Base-by-base conservation (phyloP, 352 stramenopile species). In the Phytophthora sp. region DNA sequence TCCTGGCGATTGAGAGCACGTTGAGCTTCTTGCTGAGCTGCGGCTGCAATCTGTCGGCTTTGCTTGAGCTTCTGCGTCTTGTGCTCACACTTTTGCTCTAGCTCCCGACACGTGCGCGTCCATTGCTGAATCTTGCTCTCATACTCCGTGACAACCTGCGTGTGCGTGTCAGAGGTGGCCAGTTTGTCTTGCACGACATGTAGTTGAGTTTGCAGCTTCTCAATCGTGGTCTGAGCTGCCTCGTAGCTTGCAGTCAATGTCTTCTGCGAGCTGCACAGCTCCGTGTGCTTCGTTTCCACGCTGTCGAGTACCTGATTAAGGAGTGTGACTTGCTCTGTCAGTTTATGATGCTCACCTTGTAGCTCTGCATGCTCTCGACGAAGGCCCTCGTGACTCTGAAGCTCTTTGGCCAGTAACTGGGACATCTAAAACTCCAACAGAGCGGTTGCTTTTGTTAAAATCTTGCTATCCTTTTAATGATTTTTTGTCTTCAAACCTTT, bases 341-440 rank as follows among this genome's bases (percentile, higher is more conserved):
- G 51, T 18, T 63, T 77, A 16, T 63, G 47, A 0, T 74, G 23
- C 11, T 80, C 61, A 6, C 23, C 41, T 18, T 79, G 45, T 4
- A 83, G 42, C 31, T 86, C 71, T 11, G 45, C 20, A 36, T 84
- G 76, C 4, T 52, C 56, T 15, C 52, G 57, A 39, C 69, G 74
- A 1, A 86, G 42, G 12, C 74, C 64, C 5, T 76, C 66, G 26
- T 84, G 71, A 21, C 38, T 41, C 16, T 77, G 65, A 2, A 88
- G 62, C 47, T 90, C 75, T 31, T 78, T 84, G 47, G 88, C 79
- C 52, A 88, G 57, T 36, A 88, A 51, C 23, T 80, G 73, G 1
- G 80, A 80, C 24, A 89, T 61, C 80, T 89, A 58, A 42, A 64
- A 16, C 27, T 33, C 29, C 42, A 38, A 21, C 11, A 38, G 36